Percentiles rank a stretch among this genome's conserved stretches.
These are phyloP conservation scores for Lachancea waltii DNA, from an alignment of 805 yeast genomes.

Conservation along the genomic window DNA sequence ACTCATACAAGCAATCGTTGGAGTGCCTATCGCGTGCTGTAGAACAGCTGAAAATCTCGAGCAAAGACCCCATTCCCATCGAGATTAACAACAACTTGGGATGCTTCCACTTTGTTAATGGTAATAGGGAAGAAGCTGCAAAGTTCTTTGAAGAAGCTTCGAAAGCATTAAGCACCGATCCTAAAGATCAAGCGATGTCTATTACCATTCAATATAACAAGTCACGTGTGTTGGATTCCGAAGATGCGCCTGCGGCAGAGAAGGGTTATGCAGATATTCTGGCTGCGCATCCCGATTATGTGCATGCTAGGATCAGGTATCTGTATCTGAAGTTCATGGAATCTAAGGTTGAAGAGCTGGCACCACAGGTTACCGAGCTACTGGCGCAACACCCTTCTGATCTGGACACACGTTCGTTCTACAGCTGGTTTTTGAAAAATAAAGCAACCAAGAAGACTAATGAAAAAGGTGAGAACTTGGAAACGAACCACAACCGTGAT, in stretches of 20 bases:
- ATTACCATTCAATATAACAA: slow-evolving; percentile 60
- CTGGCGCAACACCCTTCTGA: slow-evolving; percentile 50
- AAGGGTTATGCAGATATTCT: slow-evolving; percentile 50
- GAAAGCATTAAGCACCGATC: slow-evolving; percentile 16
- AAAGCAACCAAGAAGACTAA: slow-evolving; percentile 42
- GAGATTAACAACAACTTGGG: slow-evolving; percentile 79
- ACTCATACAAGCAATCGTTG: slow-evolving; percentile 56
- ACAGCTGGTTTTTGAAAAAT: slow-evolving; percentile 77
- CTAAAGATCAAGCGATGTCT: slow-evolving; percentile 28
- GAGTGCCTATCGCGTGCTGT: slow-evolving; percentile 55
- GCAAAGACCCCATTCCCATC: slow-evolving; percentile 38
- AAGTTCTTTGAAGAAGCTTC: slow-evolving; percentile 46
- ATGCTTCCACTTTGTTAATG: slow-evolving; percentile 65
- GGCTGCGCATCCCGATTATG: slow-evolving; percentile 56
- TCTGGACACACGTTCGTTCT: slow-evolving; percentile 81
- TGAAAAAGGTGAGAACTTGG: slow-evolving; percentile 48
- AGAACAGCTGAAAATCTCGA: slow-evolving; percentile 37
- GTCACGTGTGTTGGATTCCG: slow-evolving; percentile 66
- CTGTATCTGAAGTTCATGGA: slow-evolving; percentile 54
- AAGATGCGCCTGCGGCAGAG: slow-evolving; percentile 24
- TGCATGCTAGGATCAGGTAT: slow-evolving; percentile 68
- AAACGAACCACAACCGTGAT: slow-evolving; percentile 74
- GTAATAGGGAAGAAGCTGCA: slow-evolving; percentile 52
- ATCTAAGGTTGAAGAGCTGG: slow-evolving; percentile 39
- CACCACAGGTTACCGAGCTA: slow-evolving; percentile 48